Evolutionary conservation across 2,329 filamentous ascomycete genomes (phyloP).

Genomic region (Colletotrichum horii): DNA sequence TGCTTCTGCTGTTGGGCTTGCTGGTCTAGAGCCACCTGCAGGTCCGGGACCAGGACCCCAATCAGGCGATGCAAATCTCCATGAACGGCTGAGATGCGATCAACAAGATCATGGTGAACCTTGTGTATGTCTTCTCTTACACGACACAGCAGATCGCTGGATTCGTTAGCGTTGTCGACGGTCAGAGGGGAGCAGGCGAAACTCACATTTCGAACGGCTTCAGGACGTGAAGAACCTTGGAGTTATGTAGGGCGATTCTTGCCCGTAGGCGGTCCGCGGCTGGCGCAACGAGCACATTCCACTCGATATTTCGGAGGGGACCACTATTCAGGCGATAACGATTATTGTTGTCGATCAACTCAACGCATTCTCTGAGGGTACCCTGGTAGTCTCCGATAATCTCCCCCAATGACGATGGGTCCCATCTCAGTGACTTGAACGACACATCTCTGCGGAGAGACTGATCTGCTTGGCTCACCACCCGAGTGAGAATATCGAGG

Average conservation of each 20-base stretch:
- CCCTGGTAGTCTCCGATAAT: constrained; percentile 35
- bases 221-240: constrained; percentile 36
- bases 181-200: not conserved
- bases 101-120: constrained; percentile 23
- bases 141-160: constrained; percentile 35
- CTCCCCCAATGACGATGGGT: constrained; percentile 23
- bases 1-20: constrained; percentile 9
- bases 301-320: constrained; percentile 37
- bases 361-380: constrained; percentile 36
- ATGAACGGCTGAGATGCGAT: constrained; percentile 17
- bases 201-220: constrained; percentile 42
- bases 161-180: not conserved
- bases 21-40: constrained; percentile 21
- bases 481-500: constrained; percentile 33
- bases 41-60: constrained; percentile 24
- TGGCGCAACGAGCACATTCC: constrained; percentile 40
- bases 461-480: constrained; percentile 31
- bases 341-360: constrained; percentile 32
- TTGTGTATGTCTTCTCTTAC: constrained; percentile 28
- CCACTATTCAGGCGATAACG: constrained; percentile 30
- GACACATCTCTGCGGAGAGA: constrained; percentile 29
- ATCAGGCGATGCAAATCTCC: constrained; percentile 24
- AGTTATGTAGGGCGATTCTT: constrained; percentile 37
- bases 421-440: constrained; percentile 23
- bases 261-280: constrained; percentile 34